These are phyloP conservation scores for Arabidopsis hybrid DNA, from an alignment of 441 rosid genomes.

Conservation along the genomic window DNA sequence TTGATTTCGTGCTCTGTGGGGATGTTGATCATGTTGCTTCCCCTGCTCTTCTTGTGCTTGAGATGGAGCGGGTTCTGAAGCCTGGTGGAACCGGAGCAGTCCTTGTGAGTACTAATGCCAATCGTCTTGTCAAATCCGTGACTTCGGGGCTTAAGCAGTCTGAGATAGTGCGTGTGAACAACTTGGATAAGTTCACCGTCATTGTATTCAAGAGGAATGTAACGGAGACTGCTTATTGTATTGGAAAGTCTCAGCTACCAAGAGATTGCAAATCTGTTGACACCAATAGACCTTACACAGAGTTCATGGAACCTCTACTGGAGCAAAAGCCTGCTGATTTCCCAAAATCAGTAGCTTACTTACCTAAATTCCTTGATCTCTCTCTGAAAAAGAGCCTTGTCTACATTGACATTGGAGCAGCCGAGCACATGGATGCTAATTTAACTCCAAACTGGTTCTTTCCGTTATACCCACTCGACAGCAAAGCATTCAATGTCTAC, in stretches of 20 bases:
- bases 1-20: constrained; percentile 68
- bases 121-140: constrained; percentile 61
- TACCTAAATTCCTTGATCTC: constrained; percentile 63
- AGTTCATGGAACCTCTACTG: constrained; percentile 62
- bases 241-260: constrained; percentile 54
- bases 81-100: constrained; percentile 78
- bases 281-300: constrained; percentile 52
- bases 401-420: constrained; percentile 68
- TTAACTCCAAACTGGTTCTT: constrained; percentile 58
- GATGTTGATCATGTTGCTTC: constrained; percentile 61
- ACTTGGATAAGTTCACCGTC: constrained; percentile 56
- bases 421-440: constrained; percentile 54
- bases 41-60: constrained; percentile 66
- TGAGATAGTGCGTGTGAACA: constrained; percentile 60
- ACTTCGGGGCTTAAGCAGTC: constrained; percentile 66
- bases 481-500: constrained; percentile 61
- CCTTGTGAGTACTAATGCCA: constrained; percentile 53
- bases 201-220: constrained; percentile 66
- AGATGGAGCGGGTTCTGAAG: constrained; percentile 71
- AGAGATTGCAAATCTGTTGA: constrained; percentile 59
- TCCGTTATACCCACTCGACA: constrained; percentile 69
- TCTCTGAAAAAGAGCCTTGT: constrained; percentile 56
- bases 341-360: constrained; percentile 53
- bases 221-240: constrained; percentile 43
- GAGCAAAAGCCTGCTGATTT: constrained; percentile 48